A percentile compares a stretch with the other conserved stretches of the same genome.
phyloP scores from a whole-genome alignment of 352 stramenopile genomes.

The Phytophthora hibernalis region DNA sequence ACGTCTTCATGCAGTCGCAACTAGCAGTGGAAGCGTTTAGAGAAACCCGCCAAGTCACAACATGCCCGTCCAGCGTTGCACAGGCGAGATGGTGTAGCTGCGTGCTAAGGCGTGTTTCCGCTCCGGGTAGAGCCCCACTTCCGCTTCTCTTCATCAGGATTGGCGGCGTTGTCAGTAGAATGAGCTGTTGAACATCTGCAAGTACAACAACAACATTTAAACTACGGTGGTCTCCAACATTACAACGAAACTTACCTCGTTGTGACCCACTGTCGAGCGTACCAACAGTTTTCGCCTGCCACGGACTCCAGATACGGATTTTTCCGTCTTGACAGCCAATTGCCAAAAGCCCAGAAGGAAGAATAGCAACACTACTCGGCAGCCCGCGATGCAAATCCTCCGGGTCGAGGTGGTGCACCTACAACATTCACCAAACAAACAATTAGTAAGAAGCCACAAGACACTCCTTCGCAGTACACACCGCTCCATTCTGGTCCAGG shows the following conservation, averaged over 20 bases:
- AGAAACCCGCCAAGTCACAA: conserved; percentile 65
- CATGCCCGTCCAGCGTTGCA: conserved; percentile 61
- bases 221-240: background rate
- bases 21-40: conserved; percentile 35
- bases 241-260: conserved; percentile 34
- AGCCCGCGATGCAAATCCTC: conserved; percentile 72
- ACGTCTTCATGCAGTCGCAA: conserved; percentile 62
- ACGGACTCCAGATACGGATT: conserved; percentile 73
- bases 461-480: conserved; percentile 21
- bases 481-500: conserved; percentile 65
- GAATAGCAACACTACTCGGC: conserved; percentile 63
- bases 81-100: conserved; percentile 59
- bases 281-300: conserved; percentile 62
- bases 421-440: background rate
- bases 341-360: conserved; percentile 67
- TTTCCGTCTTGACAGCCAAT: conserved; percentile 84
- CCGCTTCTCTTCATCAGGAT: conserved; percentile 44
- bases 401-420: conserved; percentile 40
- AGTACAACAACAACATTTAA: conserved; percentile 1
- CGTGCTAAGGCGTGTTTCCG: conserved; percentile 35
- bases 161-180: conserved; percentile 58
- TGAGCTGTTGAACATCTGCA: conserved; percentile 72
- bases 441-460: background rate
- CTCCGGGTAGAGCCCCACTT: conserved; percentile 37
- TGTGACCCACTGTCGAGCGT: conserved; percentile 68